These are phyloP conservation scores for Cucumis melo DNA, from an alignment of 306 rosid species.

Conservation along the genomic window DNA sequence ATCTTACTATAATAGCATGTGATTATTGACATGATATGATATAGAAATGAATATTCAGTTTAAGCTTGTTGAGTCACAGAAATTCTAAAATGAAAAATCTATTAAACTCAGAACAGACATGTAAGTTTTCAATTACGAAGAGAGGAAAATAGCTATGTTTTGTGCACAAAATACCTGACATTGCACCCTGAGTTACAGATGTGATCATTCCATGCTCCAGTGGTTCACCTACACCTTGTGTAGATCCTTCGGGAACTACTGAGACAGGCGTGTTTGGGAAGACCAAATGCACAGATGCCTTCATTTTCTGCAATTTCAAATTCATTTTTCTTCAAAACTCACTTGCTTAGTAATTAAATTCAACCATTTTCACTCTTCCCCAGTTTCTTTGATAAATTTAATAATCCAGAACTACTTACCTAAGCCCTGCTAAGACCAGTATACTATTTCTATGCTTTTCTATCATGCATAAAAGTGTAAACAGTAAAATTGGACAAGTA, in stretches of 20 bases:
- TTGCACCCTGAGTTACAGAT: constrained; percentile 80
- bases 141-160: neutral
- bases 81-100: neutral
- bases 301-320: constrained; percentile 46
- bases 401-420: neutral
- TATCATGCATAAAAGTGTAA: neutral
- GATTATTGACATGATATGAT: neutral
- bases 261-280: constrained; percentile 60
- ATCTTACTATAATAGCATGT: neutral
- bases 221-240: constrained; percentile 38
- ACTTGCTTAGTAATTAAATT: neutral
- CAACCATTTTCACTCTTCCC: neutral
- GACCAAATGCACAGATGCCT: constrained; percentile 71
- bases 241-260: constrained; percentile 31
- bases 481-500: neutral
- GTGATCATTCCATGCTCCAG: constrained; percentile 68
- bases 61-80: neutral
- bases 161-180: constrained; percentile 48
- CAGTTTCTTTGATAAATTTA: neutral
- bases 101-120: neutral
- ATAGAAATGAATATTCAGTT: neutral
- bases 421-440: neutral
- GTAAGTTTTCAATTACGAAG: neutral
- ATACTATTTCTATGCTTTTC: neutral
- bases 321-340: neutral